Conservation (phyloP, 2,329 filamentous ascomycete species). For the Aspergillus sp. region DNA sequence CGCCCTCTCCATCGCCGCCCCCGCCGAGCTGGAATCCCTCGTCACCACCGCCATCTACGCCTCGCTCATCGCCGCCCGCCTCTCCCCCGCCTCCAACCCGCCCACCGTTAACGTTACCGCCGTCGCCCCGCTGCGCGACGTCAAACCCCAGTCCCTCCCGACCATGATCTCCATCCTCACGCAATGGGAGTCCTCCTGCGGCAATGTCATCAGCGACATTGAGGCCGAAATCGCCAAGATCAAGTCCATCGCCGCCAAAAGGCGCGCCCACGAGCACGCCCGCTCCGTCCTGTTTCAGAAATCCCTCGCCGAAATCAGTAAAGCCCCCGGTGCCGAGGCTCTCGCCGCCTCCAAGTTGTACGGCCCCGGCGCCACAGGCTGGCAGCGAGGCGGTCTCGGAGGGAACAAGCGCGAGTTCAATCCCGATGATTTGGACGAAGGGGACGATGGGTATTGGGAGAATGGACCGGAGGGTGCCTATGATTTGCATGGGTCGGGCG, state of each 20-base stretch:
- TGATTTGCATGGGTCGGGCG: slow-evolving; percentile 24
- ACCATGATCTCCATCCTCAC: slow-evolving; percentile 66
- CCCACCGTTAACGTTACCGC: slow-evolving; percentile 74
- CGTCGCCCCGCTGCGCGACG: slow-evolving; percentile 82
- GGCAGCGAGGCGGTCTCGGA: slow-evolving; percentile 6
- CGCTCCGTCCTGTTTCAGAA: slow-evolving; percentile 51
- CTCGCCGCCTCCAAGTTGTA: slow-evolving; percentile 27
- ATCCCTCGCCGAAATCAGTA: slow-evolving; percentile 34
- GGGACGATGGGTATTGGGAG: slow-evolving; percentile 37
- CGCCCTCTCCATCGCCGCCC: slow-evolving; percentile 64
- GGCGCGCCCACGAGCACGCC: slow-evolving; percentile 51
- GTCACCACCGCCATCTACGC: slow-evolving; percentile 87
- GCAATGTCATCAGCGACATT: slow-evolving; percentile 68
- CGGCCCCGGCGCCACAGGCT: background rate
- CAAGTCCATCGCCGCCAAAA: slow-evolving; percentile 55
- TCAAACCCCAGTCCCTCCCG: slow-evolving; percentile 70
- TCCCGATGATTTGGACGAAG: slow-evolving; percentile 36
- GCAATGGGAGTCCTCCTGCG: slow-evolving; percentile 78
- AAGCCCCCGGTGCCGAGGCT: background rate
- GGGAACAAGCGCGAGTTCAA: slow-evolving; percentile 43
- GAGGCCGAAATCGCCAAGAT: slow-evolving; percentile 72
- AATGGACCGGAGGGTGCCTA: slow-evolving; percentile 27
- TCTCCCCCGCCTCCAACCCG: slow-evolving; percentile 81
- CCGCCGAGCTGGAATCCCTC: slow-evolving; percentile 76
- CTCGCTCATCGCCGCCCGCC: slow-evolving; percentile 74